A percentile compares a stretch with the other conserved stretches of the same genome.
Evolutionary conservation across 106 monocot genomes (phyloP).

Genomic region (Xerophyta viscosa): DNA sequence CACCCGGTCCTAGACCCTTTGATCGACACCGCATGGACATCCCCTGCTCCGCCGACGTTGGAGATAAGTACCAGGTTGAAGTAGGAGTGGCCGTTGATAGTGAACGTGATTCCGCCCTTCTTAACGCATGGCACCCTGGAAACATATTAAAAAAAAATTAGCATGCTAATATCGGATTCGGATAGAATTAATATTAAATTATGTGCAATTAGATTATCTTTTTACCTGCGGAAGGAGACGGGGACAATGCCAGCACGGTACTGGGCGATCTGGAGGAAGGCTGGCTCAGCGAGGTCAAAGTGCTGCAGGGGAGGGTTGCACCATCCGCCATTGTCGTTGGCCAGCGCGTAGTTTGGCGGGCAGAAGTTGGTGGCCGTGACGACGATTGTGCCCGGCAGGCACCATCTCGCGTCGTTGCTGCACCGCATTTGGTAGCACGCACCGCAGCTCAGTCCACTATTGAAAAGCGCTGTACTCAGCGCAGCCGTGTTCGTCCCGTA

Average conservation of each 20-base stretch:
- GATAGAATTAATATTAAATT: no score
- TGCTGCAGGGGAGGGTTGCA: conserved; percentile 72
- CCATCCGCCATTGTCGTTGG: conserved; percentile 74
- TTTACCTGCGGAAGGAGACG: conserved; percentile 41
- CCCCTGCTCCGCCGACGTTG: conserved; percentile 56
- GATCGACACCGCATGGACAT: conserved; percentile 44
- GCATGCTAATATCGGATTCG: no score
- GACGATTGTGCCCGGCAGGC: conserved; percentile 49
- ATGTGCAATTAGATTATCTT: no score
- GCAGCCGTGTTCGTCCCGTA: conserved; percentile 70
- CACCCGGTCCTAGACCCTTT: conserved; percentile 45
- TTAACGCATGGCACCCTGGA: conserved; percentile 44
- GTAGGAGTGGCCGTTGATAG: conserved; percentile 60
- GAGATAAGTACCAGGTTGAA: conserved; percentile 52
- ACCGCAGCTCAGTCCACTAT: conserved; percentile 53
- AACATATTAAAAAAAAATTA: background rate
- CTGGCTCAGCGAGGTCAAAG: conserved; percentile 65
- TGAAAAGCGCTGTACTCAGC: conserved; percentile 65
- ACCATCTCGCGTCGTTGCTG: conserved; percentile 31
- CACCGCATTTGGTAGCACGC: conserved; percentile 59
- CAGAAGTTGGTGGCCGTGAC: conserved; percentile 72
- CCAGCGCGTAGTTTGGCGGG: conserved; percentile 45
- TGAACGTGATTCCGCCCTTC: conserved; percentile 57
- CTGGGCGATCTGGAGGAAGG: conserved; percentile 60
- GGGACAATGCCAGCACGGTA: conserved; percentile 72